Base-by-base conservation (phyloP, 306 rosid genomes). In the Prunus fruticosa region DNA sequence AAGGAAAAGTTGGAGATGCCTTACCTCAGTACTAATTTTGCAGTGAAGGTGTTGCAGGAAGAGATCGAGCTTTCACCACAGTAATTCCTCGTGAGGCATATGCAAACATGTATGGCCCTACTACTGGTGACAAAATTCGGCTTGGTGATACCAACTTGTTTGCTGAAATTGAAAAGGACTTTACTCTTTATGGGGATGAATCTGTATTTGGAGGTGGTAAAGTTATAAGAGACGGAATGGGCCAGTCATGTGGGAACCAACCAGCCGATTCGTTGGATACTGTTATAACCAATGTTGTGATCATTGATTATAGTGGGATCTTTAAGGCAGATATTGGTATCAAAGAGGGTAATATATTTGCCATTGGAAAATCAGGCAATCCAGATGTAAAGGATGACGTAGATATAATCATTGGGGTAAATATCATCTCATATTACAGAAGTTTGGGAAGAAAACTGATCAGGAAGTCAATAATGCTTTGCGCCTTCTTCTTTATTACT, bases 121-220 rank as follows among this genome's bases (percentile, higher is more conserved):
- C 97, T 71, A 83, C 81, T 28, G 97, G 97, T 45, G 97, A 95
- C 79, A 92, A 95, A 87, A 74, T 95, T 78, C 92, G 89, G 82
- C 97, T 95, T 32, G 99, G 99, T 66, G 99, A 92, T 71, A 95
- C 97, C 46, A 77, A 87, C 80, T 88, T 95, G 83, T 80, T 82
- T 84, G 99, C 91, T 15, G 88, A 95, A 88, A 88, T 92, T 76
- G 99, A 95, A 87, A 81, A 73, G 2, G 99, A 92, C 76, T 92
- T 80, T 83, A 76, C 92, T 72, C 43, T 80, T 71, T 89, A 86
- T 86, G 99, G 99, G 62, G 99, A 95, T 76, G 99, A 95, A 82
- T 89, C 90, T 76, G 86, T 95, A 50, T 95, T 92, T 79, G 99
- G 99, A 79, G 99, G 97, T 71, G 99, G 99, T 43, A 95, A 95